Conservation (phyloP, 306 rosid genomes). For the Trichosanthes cucumerina region DNA sequence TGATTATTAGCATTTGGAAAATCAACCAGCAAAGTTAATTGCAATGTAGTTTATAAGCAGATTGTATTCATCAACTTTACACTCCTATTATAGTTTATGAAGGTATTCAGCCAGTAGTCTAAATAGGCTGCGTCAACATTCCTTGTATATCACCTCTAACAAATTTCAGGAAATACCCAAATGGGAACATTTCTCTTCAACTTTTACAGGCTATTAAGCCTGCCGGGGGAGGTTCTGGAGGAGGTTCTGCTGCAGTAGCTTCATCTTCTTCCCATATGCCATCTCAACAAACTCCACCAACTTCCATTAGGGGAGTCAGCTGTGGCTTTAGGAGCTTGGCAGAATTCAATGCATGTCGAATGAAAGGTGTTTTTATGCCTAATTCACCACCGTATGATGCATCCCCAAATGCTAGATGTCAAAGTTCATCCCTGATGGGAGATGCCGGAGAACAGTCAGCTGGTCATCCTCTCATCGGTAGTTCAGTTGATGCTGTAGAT, state of each 20-base stretch:
- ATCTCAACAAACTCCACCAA: slow-evolving; percentile 53
- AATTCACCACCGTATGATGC: slow-evolving; percentile 65
- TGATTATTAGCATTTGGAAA: background rate
- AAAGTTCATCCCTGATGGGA: slow-evolving; percentile 49
- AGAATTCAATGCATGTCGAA: slow-evolving; percentile 44
- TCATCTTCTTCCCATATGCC: slow-evolving; percentile 51
- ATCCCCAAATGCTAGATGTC: slow-evolving; percentile 60
- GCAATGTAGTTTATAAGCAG: background rate
- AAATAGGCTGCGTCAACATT: background rate
- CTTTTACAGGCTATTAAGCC: slow-evolving; percentile 58
- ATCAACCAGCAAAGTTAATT: background rate
- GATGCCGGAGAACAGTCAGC: slow-evolving; percentile 54
- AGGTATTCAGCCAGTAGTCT: background rate
- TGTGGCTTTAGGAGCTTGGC: slow-evolving; percentile 44
- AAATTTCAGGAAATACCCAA: slow-evolving; percentile 32
- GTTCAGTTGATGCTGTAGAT: slow-evolving; percentile 48
- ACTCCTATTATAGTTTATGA: background rate
- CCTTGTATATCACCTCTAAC: slow-evolving; percentile 25
- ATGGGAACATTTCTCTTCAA: slow-evolving; percentile 35
- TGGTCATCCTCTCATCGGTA: slow-evolving; percentile 37
- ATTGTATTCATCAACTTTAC: background rate
- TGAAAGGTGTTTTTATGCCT: slow-evolving; percentile 60
- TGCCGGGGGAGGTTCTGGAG: slow-evolving; percentile 52
- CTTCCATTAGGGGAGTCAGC: slow-evolving; percentile 46
- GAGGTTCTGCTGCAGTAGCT: slow-evolving; percentile 41